phyloP scores from a whole-genome alignment of 768 basidiomycete species.

The Lyophyllum semitale region DNA sequence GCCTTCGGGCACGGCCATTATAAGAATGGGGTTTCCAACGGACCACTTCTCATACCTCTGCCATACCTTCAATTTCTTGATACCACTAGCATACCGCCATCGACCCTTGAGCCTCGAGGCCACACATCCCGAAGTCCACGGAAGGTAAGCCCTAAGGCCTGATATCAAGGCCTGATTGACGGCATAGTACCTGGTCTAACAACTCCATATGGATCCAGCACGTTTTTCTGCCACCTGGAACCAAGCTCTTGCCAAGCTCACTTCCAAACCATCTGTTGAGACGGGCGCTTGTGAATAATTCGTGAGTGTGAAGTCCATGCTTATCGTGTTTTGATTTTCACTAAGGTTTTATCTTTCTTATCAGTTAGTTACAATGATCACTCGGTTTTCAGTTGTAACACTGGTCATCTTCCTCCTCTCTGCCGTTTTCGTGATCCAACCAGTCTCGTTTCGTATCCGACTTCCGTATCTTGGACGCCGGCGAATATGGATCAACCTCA shows the following conservation, averaged over 20 bases:
- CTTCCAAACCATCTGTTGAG: neutral
- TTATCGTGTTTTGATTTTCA: too few species aligned
- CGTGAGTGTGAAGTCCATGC: neutral
- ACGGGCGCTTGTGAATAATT: neutral
- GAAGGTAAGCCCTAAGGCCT: neutral
- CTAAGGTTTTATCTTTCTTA: too few species aligned
- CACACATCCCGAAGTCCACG: neutral
- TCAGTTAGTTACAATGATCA: constrained; percentile 34
- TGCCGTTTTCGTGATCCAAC: constrained; percentile 46
- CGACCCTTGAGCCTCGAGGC: too few species aligned
- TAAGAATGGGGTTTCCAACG: too few species aligned
- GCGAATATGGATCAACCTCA: constrained; percentile 30
- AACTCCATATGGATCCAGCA: constrained; percentile 1
- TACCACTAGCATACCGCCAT: too few species aligned
- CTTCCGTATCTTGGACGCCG: constrained; percentile 24
- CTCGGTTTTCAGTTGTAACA: constrained; percentile 46
- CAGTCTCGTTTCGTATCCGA: constrained; percentile 35
- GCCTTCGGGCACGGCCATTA: too few species aligned
- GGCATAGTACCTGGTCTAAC: neutral
- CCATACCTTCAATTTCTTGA: too few species aligned
- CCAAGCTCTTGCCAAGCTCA: neutral
- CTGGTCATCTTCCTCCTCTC: constrained; percentile 50
- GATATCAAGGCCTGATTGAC: neutral
- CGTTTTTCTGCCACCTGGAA: neutral
- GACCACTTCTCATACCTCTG: too few species aligned